These are phyloP conservation scores for Spergularia bocconei DNA, from an alignment of 148 eudicot genomes.

Conservation along the genomic window DNA sequence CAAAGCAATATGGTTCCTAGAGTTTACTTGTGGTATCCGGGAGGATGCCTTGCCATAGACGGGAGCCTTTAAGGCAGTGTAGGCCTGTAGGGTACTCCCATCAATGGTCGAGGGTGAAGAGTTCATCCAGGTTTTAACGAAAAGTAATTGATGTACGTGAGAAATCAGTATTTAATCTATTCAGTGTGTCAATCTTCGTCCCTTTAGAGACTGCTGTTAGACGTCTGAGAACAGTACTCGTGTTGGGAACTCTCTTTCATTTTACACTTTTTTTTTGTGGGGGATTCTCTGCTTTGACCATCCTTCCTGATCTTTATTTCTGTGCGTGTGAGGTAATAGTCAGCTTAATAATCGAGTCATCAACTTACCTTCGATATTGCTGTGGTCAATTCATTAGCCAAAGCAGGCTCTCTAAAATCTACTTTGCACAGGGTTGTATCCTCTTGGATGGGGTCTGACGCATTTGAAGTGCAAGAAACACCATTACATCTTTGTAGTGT, in stretches of 20 bases:
- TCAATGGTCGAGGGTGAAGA: too few relatives aligned
- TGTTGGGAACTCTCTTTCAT: not conserved
- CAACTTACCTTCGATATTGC: not conserved
- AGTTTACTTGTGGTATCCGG: too few relatives aligned
- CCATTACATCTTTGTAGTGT: constrained; percentile 31
- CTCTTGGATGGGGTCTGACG: constrained; percentile 59
- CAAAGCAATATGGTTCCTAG: too few relatives aligned
- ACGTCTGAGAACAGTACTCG: too few relatives aligned
- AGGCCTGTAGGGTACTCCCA: too few relatives aligned
- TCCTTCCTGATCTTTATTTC: not conserved
- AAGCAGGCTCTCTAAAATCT: constrained; percentile 6
- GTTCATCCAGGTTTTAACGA: too few relatives aligned
- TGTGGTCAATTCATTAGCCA: not conserved
- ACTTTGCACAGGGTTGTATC: constrained; percentile 22
- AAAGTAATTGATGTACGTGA: too few relatives aligned
- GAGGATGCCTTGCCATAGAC: not conserved
- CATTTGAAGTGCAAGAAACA: constrained; percentile 37
- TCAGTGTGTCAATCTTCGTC: too few relatives aligned
- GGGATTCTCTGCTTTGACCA: not conserved
- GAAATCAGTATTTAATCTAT: too few relatives aligned
- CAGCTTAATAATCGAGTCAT: not conserved
- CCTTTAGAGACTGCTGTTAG: too few relatives aligned
- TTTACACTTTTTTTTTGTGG: not conserved
- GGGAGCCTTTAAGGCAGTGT: not conserved
- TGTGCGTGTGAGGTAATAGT: not conserved